These are phyloP conservation scores for Backusella westeae DNA, from an alignment of 192 early-diverging fungal species.

Conservation along the genomic window DNA sequence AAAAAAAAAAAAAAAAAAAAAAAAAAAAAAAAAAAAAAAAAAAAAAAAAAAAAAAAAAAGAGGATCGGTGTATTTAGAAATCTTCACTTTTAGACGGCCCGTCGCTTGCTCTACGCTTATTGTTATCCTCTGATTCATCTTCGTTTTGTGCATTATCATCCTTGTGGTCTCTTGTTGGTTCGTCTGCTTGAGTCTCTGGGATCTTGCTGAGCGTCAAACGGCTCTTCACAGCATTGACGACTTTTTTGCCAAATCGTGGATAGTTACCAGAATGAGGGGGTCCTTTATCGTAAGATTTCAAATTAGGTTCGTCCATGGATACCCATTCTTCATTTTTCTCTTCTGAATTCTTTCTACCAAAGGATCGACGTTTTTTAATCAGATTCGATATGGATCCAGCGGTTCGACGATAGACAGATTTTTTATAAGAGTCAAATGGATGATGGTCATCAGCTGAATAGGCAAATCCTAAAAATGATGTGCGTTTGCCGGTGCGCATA, in stretches of 20 bases:
- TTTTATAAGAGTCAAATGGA: slow-evolving; percentile 35
- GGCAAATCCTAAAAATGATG: slow-evolving; percentile 46
- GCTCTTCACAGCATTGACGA: neutral
- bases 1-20: no score
- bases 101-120: neutral
- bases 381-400: neutral
- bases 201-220: neutral
- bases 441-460: slow-evolving; percentile 41
- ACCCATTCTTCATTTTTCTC: slow-evolving; percentile 14
- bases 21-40: no score
- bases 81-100: neutral
- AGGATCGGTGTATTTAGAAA: neutral
- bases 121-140: neutral
- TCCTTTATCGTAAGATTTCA: slow-evolving; percentile 18
- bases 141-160: neutral
- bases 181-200: neutral
- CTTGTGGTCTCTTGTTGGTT: neutral
- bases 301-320: slow-evolving; percentile 10
- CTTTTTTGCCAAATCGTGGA: neutral
- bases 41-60: neutral
- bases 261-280: neutral
- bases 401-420: slow-evolving; percentile 34
- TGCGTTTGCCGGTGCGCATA: slow-evolving; percentile 38
- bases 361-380: neutral
- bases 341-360: neutral